Conservation (phyloP, 768 basidiomycete species). For the Phanerodontia chrysosporium region DNA sequence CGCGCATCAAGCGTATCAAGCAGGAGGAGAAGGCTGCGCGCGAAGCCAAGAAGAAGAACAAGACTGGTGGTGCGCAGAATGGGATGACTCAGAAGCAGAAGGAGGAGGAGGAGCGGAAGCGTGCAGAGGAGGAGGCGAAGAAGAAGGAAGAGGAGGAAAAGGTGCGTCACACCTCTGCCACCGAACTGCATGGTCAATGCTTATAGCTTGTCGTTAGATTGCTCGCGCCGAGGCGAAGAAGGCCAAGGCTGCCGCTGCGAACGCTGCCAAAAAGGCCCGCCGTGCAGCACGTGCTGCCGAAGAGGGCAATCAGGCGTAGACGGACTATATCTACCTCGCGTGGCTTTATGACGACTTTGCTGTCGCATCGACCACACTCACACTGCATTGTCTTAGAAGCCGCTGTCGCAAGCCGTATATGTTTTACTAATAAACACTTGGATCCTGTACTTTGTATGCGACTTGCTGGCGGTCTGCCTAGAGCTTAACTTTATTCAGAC, state of each 20-base stretch:
- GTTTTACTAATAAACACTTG: slow-evolving; percentile 2
- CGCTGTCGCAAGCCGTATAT: not conserved
- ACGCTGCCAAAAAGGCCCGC: slow-evolving; percentile 87
- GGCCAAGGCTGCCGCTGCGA: slow-evolving; percentile 80
- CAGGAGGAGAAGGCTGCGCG: slow-evolving; percentile 93
- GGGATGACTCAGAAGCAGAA: slow-evolving; percentile 57
- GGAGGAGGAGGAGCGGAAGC: slow-evolving; percentile 67
- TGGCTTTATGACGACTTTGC: not conserved
- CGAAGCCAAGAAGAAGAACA: slow-evolving; percentile 81
- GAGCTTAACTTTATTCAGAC: not conserved
- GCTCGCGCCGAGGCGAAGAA: slow-evolving; percentile 78
- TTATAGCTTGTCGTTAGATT: slow-evolving; percentile 25
- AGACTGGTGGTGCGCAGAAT: slow-evolving; percentile 36
- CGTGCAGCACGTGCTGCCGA: slow-evolving; percentile 44
- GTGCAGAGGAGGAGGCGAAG: slow-evolving; percentile 48
- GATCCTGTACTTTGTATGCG: not conserved
- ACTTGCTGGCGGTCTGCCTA: no score
- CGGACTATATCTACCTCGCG: not conserved
- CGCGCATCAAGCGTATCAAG: slow-evolving; percentile 96
- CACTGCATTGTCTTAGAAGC: not conserved
- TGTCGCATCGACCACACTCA: not conserved
- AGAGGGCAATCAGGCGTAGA: not conserved
- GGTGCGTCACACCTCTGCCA: slow-evolving; percentile 35
- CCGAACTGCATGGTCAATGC: not conserved
- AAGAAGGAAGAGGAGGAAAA: slow-evolving; percentile 79